These are phyloP conservation scores for Obelidium mucronatum DNA, from an alignment of 192 early-diverging fungal genomes.

Conservation along the genomic window DNA sequence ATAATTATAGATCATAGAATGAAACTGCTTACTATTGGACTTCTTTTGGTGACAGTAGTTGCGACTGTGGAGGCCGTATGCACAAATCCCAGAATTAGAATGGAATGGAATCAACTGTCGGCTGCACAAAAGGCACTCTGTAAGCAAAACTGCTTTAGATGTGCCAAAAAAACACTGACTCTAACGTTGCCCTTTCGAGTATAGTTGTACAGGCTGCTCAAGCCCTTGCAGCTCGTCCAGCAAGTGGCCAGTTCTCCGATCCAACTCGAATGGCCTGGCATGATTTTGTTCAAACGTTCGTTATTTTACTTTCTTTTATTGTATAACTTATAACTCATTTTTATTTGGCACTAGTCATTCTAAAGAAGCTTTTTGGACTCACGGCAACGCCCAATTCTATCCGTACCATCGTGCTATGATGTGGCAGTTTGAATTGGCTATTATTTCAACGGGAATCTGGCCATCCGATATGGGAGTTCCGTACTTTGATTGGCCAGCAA, in stretches of 20 bases:
- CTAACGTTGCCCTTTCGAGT: too few relatives aligned
- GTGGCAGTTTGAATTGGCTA: conserved; percentile 19
- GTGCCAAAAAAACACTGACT: background rate
- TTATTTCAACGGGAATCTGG: conserved; percentile 23
- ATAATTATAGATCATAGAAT: too few relatives aligned
- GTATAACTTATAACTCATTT: background rate
- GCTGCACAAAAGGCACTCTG: conserved; percentile 1
- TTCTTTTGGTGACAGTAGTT: background rate
- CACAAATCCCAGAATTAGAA: conserved; percentile 8
- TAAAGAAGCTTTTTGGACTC: conserved; percentile 9
- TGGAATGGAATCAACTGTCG: background rate
- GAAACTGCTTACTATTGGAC: background rate
- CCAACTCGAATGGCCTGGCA: conserved; percentile 12
- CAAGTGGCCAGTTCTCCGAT: conserved; percentile 12
- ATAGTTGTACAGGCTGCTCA: background rate
- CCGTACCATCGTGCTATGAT: conserved; percentile 35
- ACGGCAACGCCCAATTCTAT: conserved; percentile 30
- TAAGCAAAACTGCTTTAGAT: background rate
- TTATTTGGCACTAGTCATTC: conserved; percentile 20
- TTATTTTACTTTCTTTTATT: background rate
- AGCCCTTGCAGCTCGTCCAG: background rate
- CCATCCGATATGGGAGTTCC: conserved; percentile 25
- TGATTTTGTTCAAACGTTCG: conserved; percentile 14
- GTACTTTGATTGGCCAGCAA: conserved; percentile 23
- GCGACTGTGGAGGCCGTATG: background rate